phyloP scores from a whole-genome alignment of 2,329 filamentous ascomycete species.

The Epichloe hybrida region DNA sequence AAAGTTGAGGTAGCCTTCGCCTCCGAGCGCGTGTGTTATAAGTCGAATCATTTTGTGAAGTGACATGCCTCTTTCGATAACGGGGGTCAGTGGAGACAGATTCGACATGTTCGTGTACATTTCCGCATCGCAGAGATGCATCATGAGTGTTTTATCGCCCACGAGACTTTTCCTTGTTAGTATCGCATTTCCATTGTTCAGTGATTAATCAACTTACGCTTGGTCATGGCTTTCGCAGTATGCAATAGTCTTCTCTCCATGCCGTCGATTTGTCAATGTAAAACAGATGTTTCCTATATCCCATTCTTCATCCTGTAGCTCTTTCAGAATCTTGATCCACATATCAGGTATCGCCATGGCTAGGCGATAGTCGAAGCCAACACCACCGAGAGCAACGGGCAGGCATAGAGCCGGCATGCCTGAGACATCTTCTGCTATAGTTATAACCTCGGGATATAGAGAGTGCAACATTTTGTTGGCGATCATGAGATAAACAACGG shows the following conservation, averaged over 20 bases:
- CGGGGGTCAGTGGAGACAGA: conserved; percentile 67
- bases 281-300: conserved; percentile 74
- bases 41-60: conserved; percentile 97
- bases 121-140: conserved; percentile 95
- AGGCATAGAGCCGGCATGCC: conserved; percentile 97
- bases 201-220: conserved; percentile 49
- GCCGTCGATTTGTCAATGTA: conserved; percentile 81
- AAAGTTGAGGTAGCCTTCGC: conserved; percentile 96
- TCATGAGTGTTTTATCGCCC: conserved; percentile 91
- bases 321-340: conserved; percentile 98
- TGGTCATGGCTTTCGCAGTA: conserved; percentile 97
- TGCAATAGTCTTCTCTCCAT: conserved; percentile 96
- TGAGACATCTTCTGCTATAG: conserved; percentile 92
- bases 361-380: conserved; percentile 93
- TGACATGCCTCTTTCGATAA: conserved; percentile 81
- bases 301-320: conserved; percentile 83
- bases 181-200: not conserved
- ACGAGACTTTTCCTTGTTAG: conserved; percentile 52
- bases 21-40: conserved; percentile 79
- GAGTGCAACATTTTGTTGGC: conserved; percentile 91
- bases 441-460: conserved; percentile 80
- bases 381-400: conserved; percentile 69
- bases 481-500: conserved; percentile 86
- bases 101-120: conserved; percentile 97
- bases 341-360: conserved; percentile 97